Conservation (phyloP, 495 filamentous ascomycete genomes). For the Penicillium chermesinum region DNA sequence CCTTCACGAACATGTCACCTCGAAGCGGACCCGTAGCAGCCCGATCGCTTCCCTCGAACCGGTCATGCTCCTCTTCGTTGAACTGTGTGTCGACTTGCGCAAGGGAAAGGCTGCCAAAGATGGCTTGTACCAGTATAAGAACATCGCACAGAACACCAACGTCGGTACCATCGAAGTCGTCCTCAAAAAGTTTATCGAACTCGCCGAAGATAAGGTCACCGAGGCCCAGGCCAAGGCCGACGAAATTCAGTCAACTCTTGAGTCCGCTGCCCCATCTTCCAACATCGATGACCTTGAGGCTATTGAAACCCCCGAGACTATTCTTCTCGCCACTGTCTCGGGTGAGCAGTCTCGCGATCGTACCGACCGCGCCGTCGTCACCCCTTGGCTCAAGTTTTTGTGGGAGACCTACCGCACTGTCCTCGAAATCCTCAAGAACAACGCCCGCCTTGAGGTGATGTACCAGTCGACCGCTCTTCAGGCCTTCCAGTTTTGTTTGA, state of each 20-base stretch:
- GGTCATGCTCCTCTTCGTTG: conserved; percentile 95
- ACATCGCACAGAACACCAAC: conserved; percentile 97
- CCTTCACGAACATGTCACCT: conserved; percentile 98
- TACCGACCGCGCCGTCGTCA: conserved; percentile 95
- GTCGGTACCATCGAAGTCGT: conserved; percentile 97
- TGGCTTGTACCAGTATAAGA: conserved; percentile 98
- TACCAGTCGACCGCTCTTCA: conserved; percentile 98
- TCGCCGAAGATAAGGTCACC: conserved; percentile 92
- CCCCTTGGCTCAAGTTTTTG: conserved; percentile 97
- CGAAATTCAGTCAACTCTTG: conserved; percentile 82
- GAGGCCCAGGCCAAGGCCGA: conserved; percentile 95
- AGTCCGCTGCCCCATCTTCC: conserved; percentile 60
- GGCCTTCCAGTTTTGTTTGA: conserved; percentile 96
- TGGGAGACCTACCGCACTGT: conserved; percentile 99
- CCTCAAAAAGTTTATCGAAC: conserved; percentile 93
- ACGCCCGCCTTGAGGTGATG: conserved; percentile 93
- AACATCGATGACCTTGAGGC: conserved; percentile 95
- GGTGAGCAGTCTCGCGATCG: conserved; percentile 95
- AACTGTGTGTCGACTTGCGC: conserved; percentile 91
- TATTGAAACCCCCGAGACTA: conserved; percentile 95
- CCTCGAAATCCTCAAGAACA: conserved; percentile 96
- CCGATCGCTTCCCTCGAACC: conserved; percentile 95
- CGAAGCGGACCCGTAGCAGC: conserved; percentile 93
- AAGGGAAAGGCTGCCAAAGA: conserved; percentile 98
- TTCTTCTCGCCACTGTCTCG: conserved; percentile 94